A percentile compares a stretch with the other conserved stretches of the same genome.
These are phyloP conservation scores for sweet orange (Citrus sinensis) DNA, from an alignment of 345 rosid species.

Conservation along the genomic window DVS_A1.0 CM039168.1:26982501-26983000, in stretches of 20 bases:
- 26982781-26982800: not conserved
- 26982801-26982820: not conserved
- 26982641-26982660: not conserved
- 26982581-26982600: conserved; percentile 50
- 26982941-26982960: not conserved
- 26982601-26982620: not conserved
- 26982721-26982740: not conserved
- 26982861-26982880: not conserved
- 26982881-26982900: not conserved
- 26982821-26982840: not conserved
- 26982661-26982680: not conserved
- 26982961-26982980: not conserved
- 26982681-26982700: not conserved
- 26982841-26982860: not conserved
- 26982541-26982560: conserved; percentile 78
- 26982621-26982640: not conserved
- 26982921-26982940: too few relatives aligned
- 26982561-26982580: conserved; percentile 49
- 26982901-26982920: not conserved
- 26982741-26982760: not conserved
- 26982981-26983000: not conserved
- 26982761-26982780: not conserved
- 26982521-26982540: conserved; percentile 86
- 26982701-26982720: not conserved
- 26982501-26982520: conserved; percentile 77